Conservation (phyloP, 2,329 filamentous ascomycete species). For the Teratosphaeria viscida region DNA sequence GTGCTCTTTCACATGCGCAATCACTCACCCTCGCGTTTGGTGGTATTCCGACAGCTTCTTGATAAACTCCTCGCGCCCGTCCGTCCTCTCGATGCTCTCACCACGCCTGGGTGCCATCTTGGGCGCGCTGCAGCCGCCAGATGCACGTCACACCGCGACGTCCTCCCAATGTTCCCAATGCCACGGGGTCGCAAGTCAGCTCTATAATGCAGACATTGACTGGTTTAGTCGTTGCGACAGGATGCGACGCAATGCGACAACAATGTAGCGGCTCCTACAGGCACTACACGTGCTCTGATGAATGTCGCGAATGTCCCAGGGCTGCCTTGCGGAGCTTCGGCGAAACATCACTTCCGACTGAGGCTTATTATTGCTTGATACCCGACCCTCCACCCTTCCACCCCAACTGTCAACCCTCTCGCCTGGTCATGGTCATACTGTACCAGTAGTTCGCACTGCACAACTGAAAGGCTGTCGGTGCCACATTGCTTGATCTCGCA, state of each 20-base stretch:
- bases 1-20: neutral
- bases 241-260: neutral
- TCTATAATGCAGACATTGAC: neutral
- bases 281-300: neutral
- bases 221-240: neutral
- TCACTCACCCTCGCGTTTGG: conserved; percentile 56
- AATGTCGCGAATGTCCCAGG: neutral
- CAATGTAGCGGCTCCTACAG: neutral
- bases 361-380: neutral
- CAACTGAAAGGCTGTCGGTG: neutral
- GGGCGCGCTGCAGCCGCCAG: neutral
- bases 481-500: neutral
- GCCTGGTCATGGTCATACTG: neutral
- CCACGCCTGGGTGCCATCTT: conserved; percentile 38
- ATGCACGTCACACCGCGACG: neutral
- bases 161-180: neutral
- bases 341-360: neutral
- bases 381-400: neutral
- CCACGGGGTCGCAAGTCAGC: neutral
- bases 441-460: neutral
- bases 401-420: neutral
- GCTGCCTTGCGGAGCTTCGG: neutral
- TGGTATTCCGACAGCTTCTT: conserved; percentile 63
- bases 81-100: conserved; percentile 36
- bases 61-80: conserved; percentile 73